Base-by-base conservation (phyloP, 805 yeast genomes). In the Blastobotrys muscicola region DNA sequence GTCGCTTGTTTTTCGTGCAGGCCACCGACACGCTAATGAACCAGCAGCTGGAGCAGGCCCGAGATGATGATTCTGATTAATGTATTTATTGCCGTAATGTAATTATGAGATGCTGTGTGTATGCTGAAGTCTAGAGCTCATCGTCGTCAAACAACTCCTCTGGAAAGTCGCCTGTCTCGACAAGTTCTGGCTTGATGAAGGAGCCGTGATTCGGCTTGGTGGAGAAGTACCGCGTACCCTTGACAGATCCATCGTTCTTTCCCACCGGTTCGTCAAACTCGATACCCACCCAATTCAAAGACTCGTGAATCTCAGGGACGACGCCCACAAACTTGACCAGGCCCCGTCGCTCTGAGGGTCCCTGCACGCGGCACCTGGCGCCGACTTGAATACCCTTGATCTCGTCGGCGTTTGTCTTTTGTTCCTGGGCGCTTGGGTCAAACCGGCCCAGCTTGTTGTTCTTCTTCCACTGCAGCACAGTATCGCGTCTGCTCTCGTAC, bases 251-350 rank as follows among this genome's bases (percentile, higher is more conserved):
- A 56, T 85, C 76, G 55, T 89, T 85, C 59, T 82, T 85, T 4
- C 97, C 97, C 6, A 74, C 72, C 0, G 97, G 90, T 51, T 83
- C 86, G 52, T 84, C 92, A 43, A 87, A 78, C 52, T 80, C 84
- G 3, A 90, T 74, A 0, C 97, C 97, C 29, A 84, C 72, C 96
- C 97, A 90, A 5, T 49, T 50, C 2, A 2, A 68, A 71, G 51
- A 49, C 10, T 58, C 58, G 39, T 76, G 79, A 39, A 87, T 73
- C 33, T 72, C 77, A 0, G 75, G 68, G 1, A 90, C 76, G 33
- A 61, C 63, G 2, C 97, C 97, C 10, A 87, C 65, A 54, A 64
- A 90, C 45, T 70, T 66, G 26, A 90, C 71, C n/a, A 69, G 64
- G 2, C 97, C 97, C 33, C 82, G 58, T 51, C 95, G 69, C 50